Percentiles rank a stretch among this genome's conserved stretches.
Conservation (phyloP, 2,329 filamentous ascomycete species). For the Decorospora gaudefroyi region DNA sequence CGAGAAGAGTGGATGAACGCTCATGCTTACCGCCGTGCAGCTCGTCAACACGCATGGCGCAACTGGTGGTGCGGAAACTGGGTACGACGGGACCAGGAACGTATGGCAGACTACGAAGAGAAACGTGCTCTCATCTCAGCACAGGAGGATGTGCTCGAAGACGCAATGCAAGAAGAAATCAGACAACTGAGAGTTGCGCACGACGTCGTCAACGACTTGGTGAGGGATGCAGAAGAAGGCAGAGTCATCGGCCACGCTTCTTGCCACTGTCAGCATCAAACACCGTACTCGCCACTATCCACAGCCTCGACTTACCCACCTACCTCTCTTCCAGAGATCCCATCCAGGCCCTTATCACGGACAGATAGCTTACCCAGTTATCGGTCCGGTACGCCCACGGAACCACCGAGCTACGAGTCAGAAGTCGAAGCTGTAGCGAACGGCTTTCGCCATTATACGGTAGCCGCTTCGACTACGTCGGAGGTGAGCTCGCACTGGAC, state of each 20-base stretch:
- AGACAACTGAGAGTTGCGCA: conserved; percentile 57
- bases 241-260: conserved; percentile 14
- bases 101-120: conserved; percentile 55
- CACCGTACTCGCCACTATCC: conserved; percentile 35
- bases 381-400: conserved; percentile 45
- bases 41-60: conserved; percentile 56
- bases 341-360: conserved; percentile 44
- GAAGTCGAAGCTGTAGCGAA: conserved; percentile 49
- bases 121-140: conserved; percentile 55
- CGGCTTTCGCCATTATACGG: conserved; percentile 49
- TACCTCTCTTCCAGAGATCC: conserved; percentile 37
- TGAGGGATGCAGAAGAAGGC: conserved; percentile 49
- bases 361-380: conserved; percentile 53
- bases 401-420: conserved; percentile 52
- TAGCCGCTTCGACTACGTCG: conserved; percentile 31
- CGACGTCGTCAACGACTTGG: conserved; percentile 57
- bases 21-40: conserved; percentile 58
- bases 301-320: conserved; percentile 39
- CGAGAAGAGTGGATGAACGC: conserved; percentile 60
- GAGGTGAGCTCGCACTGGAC: conserved; percentile 42
- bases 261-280: conserved; percentile 28
- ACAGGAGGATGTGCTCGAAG: conserved; percentile 54
- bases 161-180: conserved; percentile 53
- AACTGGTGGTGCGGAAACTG: conserved; percentile 55
- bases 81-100: conserved; percentile 36